phyloP scores from a whole-genome alignment of 2,329 filamentous ascomycete genomes.

The Fusarium continuum region DNA sequence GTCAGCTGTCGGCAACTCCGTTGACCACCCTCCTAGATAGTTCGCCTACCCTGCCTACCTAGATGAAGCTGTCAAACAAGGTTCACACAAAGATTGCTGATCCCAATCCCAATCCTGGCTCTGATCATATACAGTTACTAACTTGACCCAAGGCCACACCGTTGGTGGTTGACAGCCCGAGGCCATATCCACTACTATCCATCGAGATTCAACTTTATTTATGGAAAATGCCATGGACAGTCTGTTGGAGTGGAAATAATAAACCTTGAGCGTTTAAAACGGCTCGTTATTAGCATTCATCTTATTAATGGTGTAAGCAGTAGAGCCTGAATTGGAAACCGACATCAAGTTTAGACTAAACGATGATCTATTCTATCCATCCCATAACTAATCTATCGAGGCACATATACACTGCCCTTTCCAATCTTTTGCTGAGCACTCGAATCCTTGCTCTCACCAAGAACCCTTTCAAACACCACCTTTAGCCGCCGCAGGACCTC shows the following conservation, averaged over 20 bases:
- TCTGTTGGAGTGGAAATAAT: no score
- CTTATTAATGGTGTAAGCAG: neutral
- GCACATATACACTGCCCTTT: conserved; percentile 40
- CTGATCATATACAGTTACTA: conserved; percentile 8
- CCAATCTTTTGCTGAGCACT: conserved; percentile 32
- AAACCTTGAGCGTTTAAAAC: neutral
- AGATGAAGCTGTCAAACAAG: neutral
- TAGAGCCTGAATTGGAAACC: neutral
- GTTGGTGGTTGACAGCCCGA: neutral
- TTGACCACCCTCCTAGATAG: conserved; percentile 15
- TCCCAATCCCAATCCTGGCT: conserved; percentile 16
- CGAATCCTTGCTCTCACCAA: conserved; percentile 35
- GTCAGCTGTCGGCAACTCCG: conserved; percentile 3
- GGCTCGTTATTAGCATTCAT: neutral
- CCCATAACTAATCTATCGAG: conserved; percentile 19
- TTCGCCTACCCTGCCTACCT: neutral
- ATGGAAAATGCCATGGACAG: no score
- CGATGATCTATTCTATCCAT: neutral
- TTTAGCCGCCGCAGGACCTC: conserved; percentile 67
- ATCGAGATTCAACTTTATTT: neutral
- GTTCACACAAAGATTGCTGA: conserved; percentile 9
- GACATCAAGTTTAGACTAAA: neutral
- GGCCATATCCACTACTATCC: neutral
- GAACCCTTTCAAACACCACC: conserved; percentile 58
- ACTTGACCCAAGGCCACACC: neutral